Evolutionary conservation across 2,329 filamentous ascomycete species (phyloP).

Genomic region (Cytospora mali): DNA sequence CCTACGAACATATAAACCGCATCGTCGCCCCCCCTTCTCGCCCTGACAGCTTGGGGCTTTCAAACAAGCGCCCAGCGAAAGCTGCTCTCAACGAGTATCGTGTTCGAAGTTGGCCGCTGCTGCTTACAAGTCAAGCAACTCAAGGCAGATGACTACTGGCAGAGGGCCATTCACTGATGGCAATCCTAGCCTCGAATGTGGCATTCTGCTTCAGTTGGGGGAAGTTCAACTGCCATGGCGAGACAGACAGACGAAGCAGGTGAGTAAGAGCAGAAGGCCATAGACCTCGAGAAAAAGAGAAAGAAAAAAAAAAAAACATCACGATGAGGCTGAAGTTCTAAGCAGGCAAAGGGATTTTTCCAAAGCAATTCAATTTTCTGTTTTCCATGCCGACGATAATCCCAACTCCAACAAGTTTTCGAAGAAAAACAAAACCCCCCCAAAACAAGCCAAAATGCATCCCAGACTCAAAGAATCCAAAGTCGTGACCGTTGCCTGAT

Average conservation of each 20-base stretch:
- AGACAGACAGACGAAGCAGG: background rate
- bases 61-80: background rate
- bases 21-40: background rate
- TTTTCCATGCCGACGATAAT: background rate
- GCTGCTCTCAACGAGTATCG: background rate
- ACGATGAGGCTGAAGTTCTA: background rate
- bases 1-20: background rate
- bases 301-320: background rate
- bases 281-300: background rate
- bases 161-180: too few species aligned
- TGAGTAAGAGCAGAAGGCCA: background rate
- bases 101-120: background rate
- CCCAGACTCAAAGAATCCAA: background rate
- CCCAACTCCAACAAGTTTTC: background rate
- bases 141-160: background rate
- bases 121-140: background rate
- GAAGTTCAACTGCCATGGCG: background rate
- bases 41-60: background rate
- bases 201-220: background rate
- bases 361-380: background rate
- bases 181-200: background rate
- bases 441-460: background rate
- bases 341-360: background rate
- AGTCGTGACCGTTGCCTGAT: constrained; percentile 8
- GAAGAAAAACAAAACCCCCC: background rate